A percentile compares a stretch with the other conserved stretches of the same genome.
Conservation (phyloP, 495 filamentous ascomycete genomes). For the Lophiostoma macrostomum region DNA sequence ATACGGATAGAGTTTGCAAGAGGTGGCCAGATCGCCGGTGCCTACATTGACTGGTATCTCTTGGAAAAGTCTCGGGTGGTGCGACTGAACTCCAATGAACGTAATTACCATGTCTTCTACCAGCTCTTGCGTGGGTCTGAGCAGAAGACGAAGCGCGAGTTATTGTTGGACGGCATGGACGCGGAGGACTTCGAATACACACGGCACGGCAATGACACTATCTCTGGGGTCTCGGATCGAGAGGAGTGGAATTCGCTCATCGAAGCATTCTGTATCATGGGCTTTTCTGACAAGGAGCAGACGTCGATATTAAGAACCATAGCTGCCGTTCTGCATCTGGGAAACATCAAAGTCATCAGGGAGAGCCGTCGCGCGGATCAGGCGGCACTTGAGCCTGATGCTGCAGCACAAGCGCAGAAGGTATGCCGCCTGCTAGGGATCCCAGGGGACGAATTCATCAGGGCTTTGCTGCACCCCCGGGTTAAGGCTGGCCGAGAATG, state of each 20-base stretch:
- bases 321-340: conserved; percentile 87
- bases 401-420: conserved; percentile 64
- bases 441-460: conserved; percentile 74
- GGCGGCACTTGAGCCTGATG: conserved; percentile 72
- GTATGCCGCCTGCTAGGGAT: conserved; percentile 86
- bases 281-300: conserved; percentile 85
- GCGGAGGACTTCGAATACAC: conserved; percentile 91
- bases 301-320: conserved; percentile 77
- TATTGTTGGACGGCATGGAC: conserved; percentile 67
- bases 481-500: conserved; percentile 96
- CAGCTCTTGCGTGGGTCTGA: conserved; percentile 87
- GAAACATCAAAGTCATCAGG: conserved; percentile 83
- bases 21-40: conserved; percentile 87
- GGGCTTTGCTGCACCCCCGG: conserved; percentile 82
- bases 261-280: conserved; percentile 94
- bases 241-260: conserved; percentile 88
- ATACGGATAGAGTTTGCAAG: conserved; percentile 95
- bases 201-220: conserved; percentile 81
- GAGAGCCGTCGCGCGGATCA: conserved; percentile 90
- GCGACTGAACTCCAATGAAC: conserved; percentile 75
- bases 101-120: conserved; percentile 98
- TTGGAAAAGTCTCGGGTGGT: conserved; percentile 96
- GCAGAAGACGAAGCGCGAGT: conserved; percentile 63
- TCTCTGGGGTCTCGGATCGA: conserved; percentile 82
- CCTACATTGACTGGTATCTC: conserved; percentile 98